phyloP scores from a whole-genome alignment of 2,329 filamentous ascomycete species.

The Fusarium paranaense region DNA sequence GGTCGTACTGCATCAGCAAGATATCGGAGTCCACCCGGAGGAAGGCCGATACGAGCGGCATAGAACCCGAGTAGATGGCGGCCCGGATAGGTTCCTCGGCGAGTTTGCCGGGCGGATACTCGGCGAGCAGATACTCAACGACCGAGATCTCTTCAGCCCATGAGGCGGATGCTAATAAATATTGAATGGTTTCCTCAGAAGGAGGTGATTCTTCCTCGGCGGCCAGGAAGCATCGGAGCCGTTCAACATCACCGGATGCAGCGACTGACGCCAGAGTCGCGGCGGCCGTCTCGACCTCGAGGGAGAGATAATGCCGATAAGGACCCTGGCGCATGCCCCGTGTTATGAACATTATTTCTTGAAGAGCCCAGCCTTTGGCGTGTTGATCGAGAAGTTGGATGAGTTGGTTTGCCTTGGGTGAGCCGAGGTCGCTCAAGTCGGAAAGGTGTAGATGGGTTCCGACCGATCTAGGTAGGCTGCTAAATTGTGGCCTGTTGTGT shows the following conservation, averaged over 20 bases:
- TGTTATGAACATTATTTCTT: background rate
- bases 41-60: constrained; percentile 11
- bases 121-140: constrained; percentile 8
- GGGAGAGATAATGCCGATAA: background rate
- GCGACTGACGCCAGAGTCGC: background rate
- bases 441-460: background rate
- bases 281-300: background rate
- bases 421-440: background rate
- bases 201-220: background rate
- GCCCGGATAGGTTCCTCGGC: constrained; percentile 12
- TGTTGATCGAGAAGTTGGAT: background rate
- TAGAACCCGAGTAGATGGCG: constrained; percentile 17
- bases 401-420: background rate
- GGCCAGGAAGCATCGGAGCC: background rate
- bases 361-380: background rate
- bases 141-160: background rate
- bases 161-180: background rate
- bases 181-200: constrained; percentile 5
- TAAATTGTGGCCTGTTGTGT: background rate
- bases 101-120: constrained; percentile 2
- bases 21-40: constrained; percentile 11
- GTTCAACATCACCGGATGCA: background rate
- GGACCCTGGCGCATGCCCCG: background rate
- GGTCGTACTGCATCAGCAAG: constrained; percentile 20
- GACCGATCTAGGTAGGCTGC: background rate